These are phyloP conservation scores for Penicillium paneum DNA, from an alignment of 2,329 filamentous ascomycete species.

Conservation along the genomic window DNA sequence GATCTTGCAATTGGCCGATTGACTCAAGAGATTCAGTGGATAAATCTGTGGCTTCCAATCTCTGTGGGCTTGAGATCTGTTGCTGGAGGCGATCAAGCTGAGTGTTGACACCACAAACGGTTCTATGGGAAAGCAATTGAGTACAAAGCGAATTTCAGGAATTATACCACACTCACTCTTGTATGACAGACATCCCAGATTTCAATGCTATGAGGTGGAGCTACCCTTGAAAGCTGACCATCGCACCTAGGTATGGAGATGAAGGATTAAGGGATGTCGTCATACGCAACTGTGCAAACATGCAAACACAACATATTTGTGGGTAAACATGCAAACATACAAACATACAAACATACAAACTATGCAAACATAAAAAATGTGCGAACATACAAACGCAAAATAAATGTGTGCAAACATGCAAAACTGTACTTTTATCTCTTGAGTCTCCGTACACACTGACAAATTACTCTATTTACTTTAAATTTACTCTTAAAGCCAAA, in stretches of 20 bases:
- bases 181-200: conserved; percentile 22
- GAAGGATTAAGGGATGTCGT: conserved; percentile 1
- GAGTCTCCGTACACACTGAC: too few species aligned
- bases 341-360: too few species aligned
- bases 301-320: too few species aligned
- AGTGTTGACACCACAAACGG: conserved; percentile 56
- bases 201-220: not conserved
- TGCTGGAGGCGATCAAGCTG: conserved; percentile 59
- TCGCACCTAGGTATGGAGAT: not conserved
- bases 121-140: conserved; percentile 36
- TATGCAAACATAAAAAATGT: too few species aligned
- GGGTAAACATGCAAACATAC: not conserved
- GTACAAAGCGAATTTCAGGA: not conserved
- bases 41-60: conserved; percentile 23
- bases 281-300: not conserved
- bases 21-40: conserved; percentile 9
- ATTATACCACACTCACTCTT: conserved; percentile 15
- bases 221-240: not conserved
- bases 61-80: conserved; percentile 17
- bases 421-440: too few species aligned
- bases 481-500: too few species aligned
- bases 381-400: too few species aligned
- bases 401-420: too few species aligned
- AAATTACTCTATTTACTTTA: not conserved
- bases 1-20: conserved; percentile 58